phyloP scores from a whole-genome alignment of 2,329 filamentous ascomycete genomes.

The Diaporthe citrichinensis region DNA sequence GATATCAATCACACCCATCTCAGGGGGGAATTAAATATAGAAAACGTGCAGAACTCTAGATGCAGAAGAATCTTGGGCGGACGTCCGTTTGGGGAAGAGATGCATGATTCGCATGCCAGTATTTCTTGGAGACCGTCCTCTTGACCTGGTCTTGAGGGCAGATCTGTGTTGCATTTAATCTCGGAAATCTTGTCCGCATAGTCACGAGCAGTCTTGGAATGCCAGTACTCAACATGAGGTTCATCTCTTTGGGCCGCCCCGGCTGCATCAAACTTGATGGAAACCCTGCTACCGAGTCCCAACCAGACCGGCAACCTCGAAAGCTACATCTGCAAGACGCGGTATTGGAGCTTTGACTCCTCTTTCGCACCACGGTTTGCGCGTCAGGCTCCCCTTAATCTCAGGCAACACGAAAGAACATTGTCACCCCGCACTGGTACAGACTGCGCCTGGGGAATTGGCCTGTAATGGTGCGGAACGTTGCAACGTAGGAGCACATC shows the following conservation, averaged over 20 bases:
- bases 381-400: conserved; percentile 24
- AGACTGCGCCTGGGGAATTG: not conserved
- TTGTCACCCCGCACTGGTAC: conserved; percentile 1
- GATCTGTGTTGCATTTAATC: conserved; percentile 17
- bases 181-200: conserved; percentile 24
- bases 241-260: not conserved
- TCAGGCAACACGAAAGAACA: conserved; percentile 25
- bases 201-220: conserved; percentile 2
- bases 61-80: conserved; percentile 26
- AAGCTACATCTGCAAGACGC: not conserved
- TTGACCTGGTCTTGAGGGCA: conserved; percentile 31
- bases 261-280: not conserved
- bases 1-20: too few species aligned
- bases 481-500: conserved; percentile 26
- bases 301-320: not conserved
- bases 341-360: conserved; percentile 3
- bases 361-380: not conserved
- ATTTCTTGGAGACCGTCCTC: not conserved
- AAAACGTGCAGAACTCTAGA: conserved; percentile 18
- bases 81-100: not conserved
- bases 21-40: conserved; percentile 7
- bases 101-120: conserved; percentile 21
- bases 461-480: conserved; percentile 18
- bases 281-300: not conserved
- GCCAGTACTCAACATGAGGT: not conserved